Base-by-base conservation (phyloP, 441 rosid genomes). In the Populus hybrid region DNA sequence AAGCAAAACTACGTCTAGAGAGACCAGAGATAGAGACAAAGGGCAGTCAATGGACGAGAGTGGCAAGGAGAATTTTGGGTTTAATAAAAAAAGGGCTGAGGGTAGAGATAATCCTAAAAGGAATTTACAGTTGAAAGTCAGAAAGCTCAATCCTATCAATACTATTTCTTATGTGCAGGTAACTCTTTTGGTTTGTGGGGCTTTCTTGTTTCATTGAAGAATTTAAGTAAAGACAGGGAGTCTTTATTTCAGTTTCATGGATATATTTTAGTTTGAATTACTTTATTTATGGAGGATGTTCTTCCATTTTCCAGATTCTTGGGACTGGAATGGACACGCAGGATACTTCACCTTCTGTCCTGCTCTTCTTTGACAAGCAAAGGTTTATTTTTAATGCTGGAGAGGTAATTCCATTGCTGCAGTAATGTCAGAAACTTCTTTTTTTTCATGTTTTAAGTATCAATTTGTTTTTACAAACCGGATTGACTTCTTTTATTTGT, bases 311-410 rank as follows among this genome's bases (percentile, higher is more conserved):
- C 61, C 84, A 95, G 98, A 92, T 93, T 70, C 86, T 95, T 68
- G 99, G 99, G 67, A 95, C 96, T 28, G 99, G 99, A 79, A 91
- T 95, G 97, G 99, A 95, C 83, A 93, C 98, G 46, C 98, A 95
- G 82, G 99, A 95, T 75, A 93, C 98, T 0, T 93, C 95, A 2
- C 90, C 99, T 69, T 95, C 98, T 5, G 95, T 95, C 26, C 81
- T 95, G 81, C 97, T 93, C 68, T 95, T 93, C 86, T 95, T 95
- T 86, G 98, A 95, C 79, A 88, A 93, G 73, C 98, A 91, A 75
- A 89, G 99, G 76, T 92, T 95, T 83, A 91, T 95, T 63, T 95
- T 95, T 83, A 92, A 95, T 86, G 96, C 97, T 74, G 99, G 99
- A 65, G 99, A 95, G 96, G 99, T 95, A 77, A 77, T 59, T 28